These are phyloP conservation scores for Penicillium sclerotiorum DNA, from an alignment of 2,329 filamentous ascomycete genomes.

Conservation along the genomic window DNA sequence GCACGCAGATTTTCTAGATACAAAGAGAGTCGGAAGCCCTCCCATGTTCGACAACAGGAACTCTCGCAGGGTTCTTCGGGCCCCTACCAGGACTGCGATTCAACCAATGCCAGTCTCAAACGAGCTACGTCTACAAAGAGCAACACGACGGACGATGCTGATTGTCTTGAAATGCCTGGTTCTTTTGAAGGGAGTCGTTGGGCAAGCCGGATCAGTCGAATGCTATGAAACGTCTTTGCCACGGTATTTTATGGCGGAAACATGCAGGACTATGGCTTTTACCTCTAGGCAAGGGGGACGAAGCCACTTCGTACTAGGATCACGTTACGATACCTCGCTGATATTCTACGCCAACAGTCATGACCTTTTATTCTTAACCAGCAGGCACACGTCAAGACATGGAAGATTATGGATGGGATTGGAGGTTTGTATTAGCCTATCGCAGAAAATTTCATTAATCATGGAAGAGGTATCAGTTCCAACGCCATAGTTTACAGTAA, in stretches of 20 bases:
- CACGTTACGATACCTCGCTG: neutral
- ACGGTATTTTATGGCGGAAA: conserved; percentile 3
- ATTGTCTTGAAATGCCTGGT: conserved; percentile 30
- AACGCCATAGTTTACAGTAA: conserved; percentile 17
- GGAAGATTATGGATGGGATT: conserved; percentile 16
- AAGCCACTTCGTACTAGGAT: neutral
- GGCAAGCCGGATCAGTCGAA: conserved; percentile 25
- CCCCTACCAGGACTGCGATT: conserved; percentile 13
- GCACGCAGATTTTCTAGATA: conserved; percentile 15
- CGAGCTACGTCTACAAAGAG: conserved; percentile 21
- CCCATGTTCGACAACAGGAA: conserved; percentile 10
- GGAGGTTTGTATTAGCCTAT: neutral
- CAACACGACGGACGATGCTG: conserved; percentile 25
- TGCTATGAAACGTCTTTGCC: conserved; percentile 14
- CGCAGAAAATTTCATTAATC: conserved; percentile 32
- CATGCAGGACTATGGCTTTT: neutral
- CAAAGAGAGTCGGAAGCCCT: conserved; percentile 12
- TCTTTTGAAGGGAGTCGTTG: conserved; percentile 28
- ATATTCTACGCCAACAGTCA: too few species aligned
- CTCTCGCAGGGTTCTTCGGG: conserved; percentile 12
- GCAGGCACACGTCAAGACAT: conserved; percentile 8
- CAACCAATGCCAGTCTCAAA: conserved; percentile 9
- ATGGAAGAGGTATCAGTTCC: conserved; percentile 34
- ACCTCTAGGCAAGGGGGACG: too few species aligned
- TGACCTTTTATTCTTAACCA: conserved; percentile 25